Conservation (phyloP, 306 rosid genomes). For the Lathyrus tuberosus region DNA sequence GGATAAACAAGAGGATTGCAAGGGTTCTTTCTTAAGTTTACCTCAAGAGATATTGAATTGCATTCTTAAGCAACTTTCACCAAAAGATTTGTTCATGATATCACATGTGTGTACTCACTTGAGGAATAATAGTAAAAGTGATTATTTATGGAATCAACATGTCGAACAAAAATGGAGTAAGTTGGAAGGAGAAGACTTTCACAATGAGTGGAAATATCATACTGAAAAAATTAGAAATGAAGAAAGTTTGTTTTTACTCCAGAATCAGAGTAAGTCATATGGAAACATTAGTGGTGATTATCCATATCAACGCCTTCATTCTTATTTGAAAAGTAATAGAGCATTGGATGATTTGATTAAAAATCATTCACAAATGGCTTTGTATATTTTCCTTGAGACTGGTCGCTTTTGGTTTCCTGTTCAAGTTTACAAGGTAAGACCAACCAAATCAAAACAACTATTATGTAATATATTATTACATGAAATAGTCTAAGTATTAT, state of each 20-base stretch:
- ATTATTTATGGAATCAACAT: constrained; percentile 37
- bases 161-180: constrained; percentile 31
- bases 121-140: constrained; percentile 10
- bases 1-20: constrained; percentile 27
- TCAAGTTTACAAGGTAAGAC: constrained; percentile 62
- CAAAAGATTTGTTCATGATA: constrained; percentile 31
- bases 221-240: constrained; percentile 6
- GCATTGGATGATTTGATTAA: constrained; percentile 9
- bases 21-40: constrained; percentile 35
- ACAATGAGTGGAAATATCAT: constrained; percentile 39
- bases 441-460: too few species aligned
- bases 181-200: constrained; percentile 45
- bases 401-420: constrained; percentile 77
- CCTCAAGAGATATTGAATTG: constrained; percentile 26
- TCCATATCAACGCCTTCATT: constrained; percentile 25
- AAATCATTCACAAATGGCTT: constrained; percentile 56
- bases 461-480: too few species aligned
- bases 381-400: constrained; percentile 62
- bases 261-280: constrained; percentile 30
- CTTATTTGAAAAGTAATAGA: constrained; percentile 28
- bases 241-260: neutral
- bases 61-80: constrained; percentile 40
- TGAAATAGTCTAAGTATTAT: neutral
- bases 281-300: constrained; percentile 37
- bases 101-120: constrained; percentile 36